Percentiles rank a stretch among this genome's conserved stretches.
phyloP scores from a whole-genome alignment of 2,329 filamentous ascomycete genomes.

The Aureobasidium sp. region DNA sequence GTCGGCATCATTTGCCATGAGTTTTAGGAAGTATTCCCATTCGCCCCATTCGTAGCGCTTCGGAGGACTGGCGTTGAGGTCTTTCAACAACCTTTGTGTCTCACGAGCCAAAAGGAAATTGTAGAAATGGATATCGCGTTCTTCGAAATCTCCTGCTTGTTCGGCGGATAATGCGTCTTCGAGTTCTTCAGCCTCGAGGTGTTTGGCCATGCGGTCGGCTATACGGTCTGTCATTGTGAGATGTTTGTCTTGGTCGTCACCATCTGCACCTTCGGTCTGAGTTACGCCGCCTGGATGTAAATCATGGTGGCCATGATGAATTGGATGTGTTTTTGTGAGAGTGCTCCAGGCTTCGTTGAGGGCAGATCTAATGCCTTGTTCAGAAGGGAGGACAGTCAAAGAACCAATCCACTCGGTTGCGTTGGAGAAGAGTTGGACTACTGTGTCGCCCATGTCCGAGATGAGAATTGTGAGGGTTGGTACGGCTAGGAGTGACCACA shows the following conservation, averaged over 20 bases:
- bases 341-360: constrained; percentile 22
- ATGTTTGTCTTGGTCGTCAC: not conserved
- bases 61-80: constrained; percentile 32
- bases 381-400: constrained; percentile 47
- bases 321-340: constrained; percentile 18
- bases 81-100: constrained; percentile 36
- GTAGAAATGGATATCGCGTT: constrained; percentile 46
- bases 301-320: constrained; percentile 16
- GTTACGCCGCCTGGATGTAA: constrained; percentile 17
- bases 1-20: constrained; percentile 40
- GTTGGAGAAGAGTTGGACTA: constrained; percentile 48
- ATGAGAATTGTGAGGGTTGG: constrained; percentile 50
- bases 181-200: constrained; percentile 38
- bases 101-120: constrained; percentile 42
- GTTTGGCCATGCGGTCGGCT: constrained; percentile 29
- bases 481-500: constrained; percentile 50
- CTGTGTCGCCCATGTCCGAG: constrained; percentile 48
- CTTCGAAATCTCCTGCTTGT: constrained; percentile 35
- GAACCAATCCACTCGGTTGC: constrained; percentile 50
- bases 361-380: constrained; percentile 34
- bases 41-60: constrained; percentile 32
- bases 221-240: constrained; percentile 17
- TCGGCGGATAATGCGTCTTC: constrained; percentile 35
- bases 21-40: constrained; percentile 44
- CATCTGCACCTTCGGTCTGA: not conserved